phyloP scores from a whole-genome alignment of 192 early-diverging fungal genomes.

The Coemansia sp. region DNA sequence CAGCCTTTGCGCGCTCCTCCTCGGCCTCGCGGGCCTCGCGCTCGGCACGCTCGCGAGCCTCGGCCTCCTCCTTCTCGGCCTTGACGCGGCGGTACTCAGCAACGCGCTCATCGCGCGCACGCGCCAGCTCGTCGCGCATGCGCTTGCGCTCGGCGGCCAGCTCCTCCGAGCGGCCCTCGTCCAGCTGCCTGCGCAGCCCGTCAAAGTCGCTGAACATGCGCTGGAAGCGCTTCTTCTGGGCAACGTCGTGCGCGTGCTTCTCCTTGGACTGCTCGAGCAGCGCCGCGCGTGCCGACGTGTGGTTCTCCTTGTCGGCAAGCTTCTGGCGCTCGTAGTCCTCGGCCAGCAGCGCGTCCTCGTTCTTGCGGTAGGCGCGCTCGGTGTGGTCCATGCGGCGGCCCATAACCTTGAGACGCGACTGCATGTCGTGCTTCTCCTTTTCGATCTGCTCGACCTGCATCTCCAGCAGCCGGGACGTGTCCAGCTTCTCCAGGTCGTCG shows the following conservation, averaged over 20 bases:
- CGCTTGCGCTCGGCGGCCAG: conserved; percentile 58
- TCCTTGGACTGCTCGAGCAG: conserved; percentile 59
- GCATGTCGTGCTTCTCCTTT: conserved; percentile 81
- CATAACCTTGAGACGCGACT: conserved; percentile 67
- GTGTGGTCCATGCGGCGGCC: conserved; percentile 82
- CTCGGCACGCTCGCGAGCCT: conserved; percentile 52
- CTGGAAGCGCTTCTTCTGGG: conserved; percentile 71
- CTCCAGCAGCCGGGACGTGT: conserved; percentile 72
- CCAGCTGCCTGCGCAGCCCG: conserved; percentile 54
- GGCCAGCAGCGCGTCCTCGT: conserved; percentile 84
- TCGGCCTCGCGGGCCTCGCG: conserved; percentile 36
- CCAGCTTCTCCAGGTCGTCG: conserved; percentile 77
- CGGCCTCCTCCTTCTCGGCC: conserved; percentile 38
- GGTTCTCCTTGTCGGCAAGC: conserved; percentile 71
- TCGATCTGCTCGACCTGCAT: conserved; percentile 88
- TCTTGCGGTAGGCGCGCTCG: conserved; percentile 88
- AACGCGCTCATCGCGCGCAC: conserved; percentile 45
- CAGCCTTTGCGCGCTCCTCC: conserved; percentile 35
- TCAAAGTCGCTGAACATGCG: conserved; percentile 82
- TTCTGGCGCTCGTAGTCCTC: conserved; percentile 91
- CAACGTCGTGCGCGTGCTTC: conserved; percentile 69
- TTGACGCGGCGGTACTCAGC: conserved; percentile 48
- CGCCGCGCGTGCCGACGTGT: conserved; percentile 69
- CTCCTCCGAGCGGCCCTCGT: conserved; percentile 56
- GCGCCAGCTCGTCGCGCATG: conserved; percentile 56